Evolutionary conservation across 768 basidiomycete genomes (phyloP).

Genomic region (Cystobasidium tubakii): DNA sequence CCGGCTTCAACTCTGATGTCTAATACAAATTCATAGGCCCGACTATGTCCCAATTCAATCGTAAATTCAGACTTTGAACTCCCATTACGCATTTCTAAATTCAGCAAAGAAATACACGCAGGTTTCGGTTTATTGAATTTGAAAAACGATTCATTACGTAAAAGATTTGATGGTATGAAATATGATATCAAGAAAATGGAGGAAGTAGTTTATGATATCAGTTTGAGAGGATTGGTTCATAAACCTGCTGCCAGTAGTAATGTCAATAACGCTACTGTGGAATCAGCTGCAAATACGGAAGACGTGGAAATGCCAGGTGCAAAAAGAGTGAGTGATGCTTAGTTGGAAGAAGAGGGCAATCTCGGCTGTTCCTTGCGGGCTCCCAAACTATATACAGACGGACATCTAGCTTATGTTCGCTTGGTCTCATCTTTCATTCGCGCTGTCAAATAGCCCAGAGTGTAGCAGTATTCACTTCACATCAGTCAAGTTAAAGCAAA

Average conservation of each 20-base stretch:
- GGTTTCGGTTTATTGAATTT: constrained; percentile 51
- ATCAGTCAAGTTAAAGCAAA: too few species aligned
- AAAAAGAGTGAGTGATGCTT: not conserved
- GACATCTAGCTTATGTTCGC: too few species aligned
- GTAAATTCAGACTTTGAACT: constrained; percentile 51
- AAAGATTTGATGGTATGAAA: constrained; percentile 42
- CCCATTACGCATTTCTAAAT: constrained; percentile 50
- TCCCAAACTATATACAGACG: too few species aligned
- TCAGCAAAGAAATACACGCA: constrained; percentile 52
- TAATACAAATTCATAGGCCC: too few species aligned
- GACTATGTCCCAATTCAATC: constrained; percentile 47
- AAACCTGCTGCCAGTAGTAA: not conserved
- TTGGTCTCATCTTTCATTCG: too few species aligned
- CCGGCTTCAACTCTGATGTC: too few species aligned
- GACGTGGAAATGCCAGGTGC: not conserved
- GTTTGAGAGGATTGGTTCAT: not conserved
- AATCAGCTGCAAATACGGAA: not conserved
- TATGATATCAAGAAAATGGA: constrained; percentile 53
- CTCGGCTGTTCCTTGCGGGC: not conserved
- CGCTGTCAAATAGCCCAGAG: constrained; percentile 1
- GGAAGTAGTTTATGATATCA: constrained; percentile 42
- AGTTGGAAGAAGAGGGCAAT: not conserved
- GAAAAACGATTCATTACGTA: constrained; percentile 52
- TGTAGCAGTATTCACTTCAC: not conserved
- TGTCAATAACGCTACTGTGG: not conserved